Base-by-base conservation (phyloP, 2,329 filamentous ascomycete genomes). In the Colletotrichum navitas region DNA sequence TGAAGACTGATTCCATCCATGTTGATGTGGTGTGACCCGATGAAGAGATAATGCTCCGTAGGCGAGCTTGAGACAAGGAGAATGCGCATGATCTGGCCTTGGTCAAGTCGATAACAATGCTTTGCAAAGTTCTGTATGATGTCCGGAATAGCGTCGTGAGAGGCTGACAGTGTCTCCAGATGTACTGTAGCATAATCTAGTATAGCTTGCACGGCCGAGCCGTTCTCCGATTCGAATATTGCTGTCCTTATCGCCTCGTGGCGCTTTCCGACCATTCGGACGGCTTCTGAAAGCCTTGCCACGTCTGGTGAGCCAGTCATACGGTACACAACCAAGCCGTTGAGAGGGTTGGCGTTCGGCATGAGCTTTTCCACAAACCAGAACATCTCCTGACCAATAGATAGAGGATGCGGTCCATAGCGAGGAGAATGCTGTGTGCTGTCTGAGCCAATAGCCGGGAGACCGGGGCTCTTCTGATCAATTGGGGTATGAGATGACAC, bases 321-420 rank as follows among this genome's bases (percentile, higher is more conserved):
- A n/a, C 24, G 56, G 26, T 41, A 60, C 36, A 29, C 34, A 5
- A 39, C 6, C 18, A 24, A 32, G 56, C 24, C 11, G 24, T 60
- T 60, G 56, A 60, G 56, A 21, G 56, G 32, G 21, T n/a, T 60
- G 16, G 56, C n/a, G 8, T 51, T 12, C 12, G 56, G 16, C 34
- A 45, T 29, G 34, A 60, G n/a, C 8, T 26, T 51, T 14, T 39
- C 39, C 6, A 60, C 39, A n/a, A 60, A 60, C 36, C 39, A 60
- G 39, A 60, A 60, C 36, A 60, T 60, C 34, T 60, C 39, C 24
- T 60, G 56, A 2, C 36, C 24, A 21, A 60, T 18, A 10, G 56
- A 60, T 6, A 43, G 56, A n/a, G n/a, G 34, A 4, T 26, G n/a
- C 18, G n/a, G 47, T 29, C 24, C 47, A 29, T 47, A n/a, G 3